These are phyloP conservation scores for Sugiyamaella japonica DNA, from an alignment of 1,139 yeast genomes.

Conservation along the genomic window DNA sequence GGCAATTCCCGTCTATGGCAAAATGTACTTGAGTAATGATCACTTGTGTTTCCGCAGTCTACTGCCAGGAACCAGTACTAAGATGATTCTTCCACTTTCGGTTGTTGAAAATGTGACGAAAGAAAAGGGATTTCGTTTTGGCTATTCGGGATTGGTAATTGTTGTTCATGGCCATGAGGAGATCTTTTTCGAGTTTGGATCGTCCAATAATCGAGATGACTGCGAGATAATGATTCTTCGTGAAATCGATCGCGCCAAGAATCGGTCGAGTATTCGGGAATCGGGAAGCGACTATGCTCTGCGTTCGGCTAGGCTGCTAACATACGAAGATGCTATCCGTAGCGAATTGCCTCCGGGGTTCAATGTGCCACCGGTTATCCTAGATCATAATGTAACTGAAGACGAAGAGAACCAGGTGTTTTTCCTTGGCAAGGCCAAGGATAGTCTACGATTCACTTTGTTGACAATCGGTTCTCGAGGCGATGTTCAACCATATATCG, in stretches of 20 bases:
- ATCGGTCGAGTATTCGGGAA: constrained; percentile 17
- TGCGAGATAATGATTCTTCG: constrained; percentile 57
- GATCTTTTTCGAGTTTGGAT: constrained; percentile 70
- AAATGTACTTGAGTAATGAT: constrained; percentile 66
- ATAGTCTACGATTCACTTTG: constrained; percentile 59
- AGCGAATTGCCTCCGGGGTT: constrained; percentile 20
- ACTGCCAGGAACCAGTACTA: constrained; percentile 73
- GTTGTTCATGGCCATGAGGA: constrained; percentile 75
- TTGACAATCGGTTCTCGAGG: constrained; percentile 94
- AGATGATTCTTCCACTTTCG: constrained; percentile 76
- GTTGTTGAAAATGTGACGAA: constrained; percentile 69
- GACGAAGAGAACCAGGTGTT: constrained; percentile 12
- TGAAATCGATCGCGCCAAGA: constrained; percentile 49
- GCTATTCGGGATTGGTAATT: constrained; percentile 67
- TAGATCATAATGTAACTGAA: constrained; percentile 27
- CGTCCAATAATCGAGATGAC: constrained; percentile 68
- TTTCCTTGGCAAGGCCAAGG: constrained; percentile 27
- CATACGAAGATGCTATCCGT: constrained; percentile 37
- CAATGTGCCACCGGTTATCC: constrained; percentile 34
- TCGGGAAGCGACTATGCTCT: constrained; percentile 22
- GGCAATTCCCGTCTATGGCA: constrained; percentile 78
- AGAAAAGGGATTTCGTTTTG: constrained; percentile 65
- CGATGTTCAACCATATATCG: constrained; percentile 94
- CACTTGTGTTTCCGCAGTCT: constrained; percentile 77
- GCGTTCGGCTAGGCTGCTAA: constrained; percentile 35